phyloP scores from a whole-genome alignment of 345 rosid species.

The Firmiana major region DNA sequence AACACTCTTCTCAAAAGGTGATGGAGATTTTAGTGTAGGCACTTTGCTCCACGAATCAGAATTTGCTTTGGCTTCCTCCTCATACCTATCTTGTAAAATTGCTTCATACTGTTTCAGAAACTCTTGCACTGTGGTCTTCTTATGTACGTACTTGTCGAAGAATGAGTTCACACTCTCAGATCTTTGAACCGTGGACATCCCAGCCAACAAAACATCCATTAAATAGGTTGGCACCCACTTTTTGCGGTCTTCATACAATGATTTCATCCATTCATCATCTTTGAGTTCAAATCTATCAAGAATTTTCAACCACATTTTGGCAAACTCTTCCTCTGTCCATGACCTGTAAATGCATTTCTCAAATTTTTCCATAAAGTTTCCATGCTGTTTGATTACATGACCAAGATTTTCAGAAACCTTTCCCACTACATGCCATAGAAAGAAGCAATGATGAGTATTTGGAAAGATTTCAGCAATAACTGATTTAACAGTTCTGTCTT shows the following conservation, averaged over 20 bases:
- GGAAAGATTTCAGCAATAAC: constrained; percentile 48
- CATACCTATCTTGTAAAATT: constrained; percentile 55
- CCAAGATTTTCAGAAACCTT: constrained; percentile 55
- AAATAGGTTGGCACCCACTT: constrained; percentile 63
- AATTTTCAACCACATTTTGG: constrained; percentile 59
- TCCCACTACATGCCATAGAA: constrained; percentile 54
- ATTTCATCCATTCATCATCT: constrained; percentile 51
- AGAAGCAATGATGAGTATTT: constrained; percentile 46
- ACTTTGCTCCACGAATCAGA: constrained; percentile 60
- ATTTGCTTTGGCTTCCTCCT: constrained; percentile 73
- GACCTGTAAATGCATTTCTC: constrained; percentile 66
- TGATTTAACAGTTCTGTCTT: constrained; percentile 37
- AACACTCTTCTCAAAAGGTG: constrained; percentile 68
- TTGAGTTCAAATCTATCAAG: constrained; percentile 52
- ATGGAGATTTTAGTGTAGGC: constrained; percentile 66
- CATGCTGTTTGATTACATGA: constrained; percentile 46
- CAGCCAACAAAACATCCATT: constrained; percentile 49
- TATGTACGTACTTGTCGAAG: constrained; percentile 62
- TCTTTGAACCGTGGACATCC: constrained; percentile 55
- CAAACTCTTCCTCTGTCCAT: constrained; percentile 56
- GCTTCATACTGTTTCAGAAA: constrained; percentile 52
- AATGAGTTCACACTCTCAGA: constrained; percentile 56
- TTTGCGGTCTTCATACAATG: constrained; percentile 53
- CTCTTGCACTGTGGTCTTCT: constrained; percentile 56
- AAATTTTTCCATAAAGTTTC: constrained; percentile 45